Conservation (phyloP, 73 alveolate genomes). For the Blepharisma japonicum region DNA sequence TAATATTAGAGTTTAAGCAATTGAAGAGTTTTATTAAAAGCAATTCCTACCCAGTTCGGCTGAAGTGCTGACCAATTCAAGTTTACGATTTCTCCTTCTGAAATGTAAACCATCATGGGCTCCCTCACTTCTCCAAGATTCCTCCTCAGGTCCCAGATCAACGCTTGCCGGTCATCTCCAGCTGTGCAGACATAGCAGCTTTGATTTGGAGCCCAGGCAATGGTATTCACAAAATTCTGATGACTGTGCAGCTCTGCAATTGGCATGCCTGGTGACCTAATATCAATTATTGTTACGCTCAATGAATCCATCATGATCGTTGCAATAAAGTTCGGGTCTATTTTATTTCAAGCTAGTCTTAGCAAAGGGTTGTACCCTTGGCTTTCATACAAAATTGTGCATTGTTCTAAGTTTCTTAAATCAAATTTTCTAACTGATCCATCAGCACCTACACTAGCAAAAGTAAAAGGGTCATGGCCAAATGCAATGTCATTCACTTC, state of each 20-base stretch:
- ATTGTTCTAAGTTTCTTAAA: slow-evolving; percentile 77
- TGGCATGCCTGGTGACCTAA: slow-evolving; percentile 82
- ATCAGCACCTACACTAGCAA: slow-evolving; percentile 97
- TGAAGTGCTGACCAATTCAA: slow-evolving; percentile 42
- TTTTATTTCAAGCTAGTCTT: slow-evolving; percentile 91
- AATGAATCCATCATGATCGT: slow-evolving; percentile 84
- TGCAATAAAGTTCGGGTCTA: slow-evolving; percentile 86
- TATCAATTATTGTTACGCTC: slow-evolving; percentile 81
- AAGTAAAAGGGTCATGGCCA: slow-evolving; percentile 75
- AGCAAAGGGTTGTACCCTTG: slow-evolving; percentile 77
- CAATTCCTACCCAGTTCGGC: too few relatives aligned
- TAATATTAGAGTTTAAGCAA: too few relatives aligned
- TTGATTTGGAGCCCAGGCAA: slow-evolving; percentile 97
- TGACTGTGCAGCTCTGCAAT: slow-evolving; percentile 89
- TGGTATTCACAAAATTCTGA: slow-evolving; percentile 85
- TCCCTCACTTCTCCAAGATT: slow-evolving; percentile 28
- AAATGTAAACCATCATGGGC: slow-evolving; percentile 52
- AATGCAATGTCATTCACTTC: slow-evolving; percentile 97
- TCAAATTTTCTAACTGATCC: slow-evolving; percentile 96
- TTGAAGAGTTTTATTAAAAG: too few relatives aligned
- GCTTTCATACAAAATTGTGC: slow-evolving; percentile 90
- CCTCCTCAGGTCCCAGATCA: slow-evolving; percentile 76
- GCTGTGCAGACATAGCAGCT: slow-evolving; percentile 92
- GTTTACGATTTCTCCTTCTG: slow-evolving; percentile 51
- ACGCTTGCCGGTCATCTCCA: slow-evolving; percentile 90